phyloP scores from a whole-genome alignment of 345 rosid genomes.

The Gossypium anomalum region DNA sequence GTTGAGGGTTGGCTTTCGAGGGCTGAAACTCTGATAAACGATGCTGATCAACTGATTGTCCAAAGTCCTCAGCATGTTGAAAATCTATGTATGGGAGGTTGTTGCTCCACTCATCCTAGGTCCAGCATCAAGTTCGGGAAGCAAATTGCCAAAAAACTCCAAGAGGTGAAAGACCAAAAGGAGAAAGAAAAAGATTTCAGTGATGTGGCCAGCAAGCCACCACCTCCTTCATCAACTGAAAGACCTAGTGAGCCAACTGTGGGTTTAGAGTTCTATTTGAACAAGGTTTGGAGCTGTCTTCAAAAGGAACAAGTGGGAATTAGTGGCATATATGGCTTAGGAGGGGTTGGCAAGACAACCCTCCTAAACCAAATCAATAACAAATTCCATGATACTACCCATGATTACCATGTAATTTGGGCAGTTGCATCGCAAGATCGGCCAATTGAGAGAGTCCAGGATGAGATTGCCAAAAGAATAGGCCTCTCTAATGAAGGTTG shows the following conservation, averaged over 20 bases:
- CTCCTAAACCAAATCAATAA: constrained; percentile 10
- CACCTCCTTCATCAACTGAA: not conserved
- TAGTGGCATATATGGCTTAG: constrained; percentile 15
- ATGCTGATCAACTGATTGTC: not conserved
- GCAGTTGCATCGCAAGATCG: not conserved
- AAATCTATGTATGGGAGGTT: not conserved
- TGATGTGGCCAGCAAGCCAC: not conserved
- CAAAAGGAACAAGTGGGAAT: not conserved
- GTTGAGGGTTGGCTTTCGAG: constrained; percentile 14
- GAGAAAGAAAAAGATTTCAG: not conserved
- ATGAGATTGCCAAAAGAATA: not conserved
- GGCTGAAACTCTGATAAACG: not conserved
- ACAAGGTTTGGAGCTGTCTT: not conserved
- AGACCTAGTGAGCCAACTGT: not conserved
- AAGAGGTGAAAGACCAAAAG: not conserved
- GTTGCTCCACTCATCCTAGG: not conserved
- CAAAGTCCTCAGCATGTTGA: not conserved
- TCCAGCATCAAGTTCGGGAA: not conserved
- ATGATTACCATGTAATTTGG: not conserved
- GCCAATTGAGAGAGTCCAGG: not conserved
- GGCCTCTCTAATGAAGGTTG: not conserved
- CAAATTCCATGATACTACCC: not conserved
- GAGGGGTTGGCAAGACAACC: constrained; percentile 23
- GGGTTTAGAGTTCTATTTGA: constrained; percentile 1
- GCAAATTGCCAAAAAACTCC: not conserved